These are phyloP conservation scores for Pyrenochaeta sp. DNA, from an alignment of 2,329 filamentous ascomycete genomes.

Conservation along the genomic window DNA sequence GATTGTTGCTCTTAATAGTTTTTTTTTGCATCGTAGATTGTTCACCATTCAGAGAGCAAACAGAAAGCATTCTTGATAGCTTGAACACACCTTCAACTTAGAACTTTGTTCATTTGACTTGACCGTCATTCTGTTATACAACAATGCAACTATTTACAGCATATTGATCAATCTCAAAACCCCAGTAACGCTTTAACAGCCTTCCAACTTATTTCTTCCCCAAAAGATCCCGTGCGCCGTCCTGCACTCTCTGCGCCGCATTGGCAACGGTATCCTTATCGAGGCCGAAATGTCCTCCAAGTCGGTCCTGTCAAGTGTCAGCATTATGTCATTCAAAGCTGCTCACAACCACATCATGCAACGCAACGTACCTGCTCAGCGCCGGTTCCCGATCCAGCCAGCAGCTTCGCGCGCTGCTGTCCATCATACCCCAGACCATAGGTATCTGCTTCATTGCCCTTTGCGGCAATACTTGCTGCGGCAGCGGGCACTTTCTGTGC, in stretches of 20 bases:
- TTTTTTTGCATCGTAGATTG: too few relatives aligned
- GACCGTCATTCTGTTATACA: too few relatives aligned
- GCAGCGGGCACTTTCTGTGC: slow-evolving; percentile 34
- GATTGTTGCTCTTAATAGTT: too few relatives aligned
- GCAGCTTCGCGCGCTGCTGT: slow-evolving; percentile 33
- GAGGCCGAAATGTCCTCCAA: slow-evolving; percentile 38
- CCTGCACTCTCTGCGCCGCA: slow-evolving; percentile 37
- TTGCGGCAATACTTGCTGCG: slow-evolving; percentile 31
- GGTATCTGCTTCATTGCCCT: slow-evolving; percentile 31
- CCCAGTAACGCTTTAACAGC: too few relatives aligned
- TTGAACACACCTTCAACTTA: too few relatives aligned
- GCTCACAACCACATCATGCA: not conserved
- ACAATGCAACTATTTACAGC: too few relatives aligned
- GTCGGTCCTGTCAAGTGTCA: slow-evolving; percentile 35
- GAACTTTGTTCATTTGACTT: too few relatives aligned
- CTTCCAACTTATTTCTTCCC: slow-evolving; percentile 29
- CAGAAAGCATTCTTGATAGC: too few relatives aligned
- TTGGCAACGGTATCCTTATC: slow-evolving; percentile 24
- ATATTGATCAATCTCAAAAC: too few relatives aligned
- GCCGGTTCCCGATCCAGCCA: slow-evolving; percentile 39
- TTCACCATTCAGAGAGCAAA: too few relatives aligned
- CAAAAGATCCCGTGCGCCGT: slow-evolving; percentile 30
- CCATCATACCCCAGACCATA: slow-evolving; percentile 43
- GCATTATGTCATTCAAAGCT: not conserved
- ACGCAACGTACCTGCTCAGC: slow-evolving; percentile 45